Evolutionary conservation across 2,329 filamentous ascomycete genomes (phyloP).

Genomic region (Polychaeton citri): DNA sequence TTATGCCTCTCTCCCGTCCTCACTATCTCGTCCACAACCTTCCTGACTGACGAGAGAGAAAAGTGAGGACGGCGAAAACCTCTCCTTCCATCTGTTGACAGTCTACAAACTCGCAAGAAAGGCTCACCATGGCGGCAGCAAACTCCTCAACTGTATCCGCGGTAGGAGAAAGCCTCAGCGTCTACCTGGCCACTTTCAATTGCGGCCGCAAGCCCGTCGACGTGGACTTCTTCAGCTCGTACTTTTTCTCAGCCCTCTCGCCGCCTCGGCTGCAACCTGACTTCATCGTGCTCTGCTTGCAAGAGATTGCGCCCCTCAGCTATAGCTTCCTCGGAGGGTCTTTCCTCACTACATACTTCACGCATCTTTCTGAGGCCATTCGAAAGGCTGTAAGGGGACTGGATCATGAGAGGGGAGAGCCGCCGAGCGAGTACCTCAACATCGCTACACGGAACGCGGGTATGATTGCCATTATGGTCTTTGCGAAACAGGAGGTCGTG

Average conservation of each 20-base stretch:
- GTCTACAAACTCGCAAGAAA: too few relatives aligned
- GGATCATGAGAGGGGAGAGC: conserved; percentile 23
- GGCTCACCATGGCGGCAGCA: too few relatives aligned
- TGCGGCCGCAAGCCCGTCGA: conserved; percentile 63
- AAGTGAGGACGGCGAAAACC: too few relatives aligned
- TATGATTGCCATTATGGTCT: conserved; percentile 82
- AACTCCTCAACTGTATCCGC: too few relatives aligned
- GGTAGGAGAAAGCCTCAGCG: too few relatives aligned
- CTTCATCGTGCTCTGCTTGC: conserved; percentile 55
- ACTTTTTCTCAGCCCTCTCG: conserved; percentile 36
- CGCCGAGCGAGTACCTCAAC: conserved; percentile 45
- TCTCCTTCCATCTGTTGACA: too few relatives aligned
- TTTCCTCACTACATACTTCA: conserved; percentile 63
- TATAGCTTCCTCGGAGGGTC: conserved; percentile 77
- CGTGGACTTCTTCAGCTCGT: conserved; percentile 52
- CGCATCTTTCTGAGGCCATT: conserved; percentile 57
- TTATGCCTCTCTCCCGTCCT: too few relatives aligned
- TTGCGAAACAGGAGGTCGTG: conserved; percentile 50
- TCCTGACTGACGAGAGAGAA: too few relatives aligned
- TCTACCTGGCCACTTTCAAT: conserved; percentile 77
- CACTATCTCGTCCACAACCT: too few relatives aligned
- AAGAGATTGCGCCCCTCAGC: conserved; percentile 78
- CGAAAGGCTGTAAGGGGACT: conserved; percentile 32
- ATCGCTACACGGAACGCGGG: conserved; percentile 64
- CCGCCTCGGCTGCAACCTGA: conserved; percentile 44